Percentiles rank a stretch among this genome's conserved stretches.
Evolutionary conservation across 768 basidiomycete species (phyloP).

Genomic region (Obba rivulosa): DNA sequence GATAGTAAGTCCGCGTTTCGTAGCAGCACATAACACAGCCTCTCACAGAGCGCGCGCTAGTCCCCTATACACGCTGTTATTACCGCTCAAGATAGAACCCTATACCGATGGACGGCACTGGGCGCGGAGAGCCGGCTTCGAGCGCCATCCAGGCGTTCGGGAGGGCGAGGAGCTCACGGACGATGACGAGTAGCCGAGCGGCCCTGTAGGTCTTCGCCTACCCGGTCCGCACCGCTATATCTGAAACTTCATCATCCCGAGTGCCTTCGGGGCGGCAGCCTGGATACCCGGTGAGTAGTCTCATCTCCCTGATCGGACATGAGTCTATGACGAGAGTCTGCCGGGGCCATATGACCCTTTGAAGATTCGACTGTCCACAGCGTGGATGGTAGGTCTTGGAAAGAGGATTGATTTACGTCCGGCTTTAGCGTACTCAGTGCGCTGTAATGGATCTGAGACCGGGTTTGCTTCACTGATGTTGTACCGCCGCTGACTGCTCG

Average conservation of each 20-base stretch:
- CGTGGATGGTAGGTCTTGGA: constrained; percentile 28
- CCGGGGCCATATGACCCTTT: constrained; percentile 89
- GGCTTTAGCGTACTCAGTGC: constrained; percentile 30
- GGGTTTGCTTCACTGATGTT: neutral
- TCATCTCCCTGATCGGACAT: too few species aligned
- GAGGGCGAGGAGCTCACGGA: constrained; percentile 87
- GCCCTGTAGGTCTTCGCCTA: neutral
- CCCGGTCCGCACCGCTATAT: too few species aligned
- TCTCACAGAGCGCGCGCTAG: constrained; percentile 34
- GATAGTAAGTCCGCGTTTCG: constrained; percentile 62
- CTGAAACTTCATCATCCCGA: too few species aligned
- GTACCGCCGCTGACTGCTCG: neutral
- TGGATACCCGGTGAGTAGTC: too few species aligned
- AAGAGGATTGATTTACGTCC: constrained; percentile 58
- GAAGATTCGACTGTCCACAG: constrained; percentile 21
- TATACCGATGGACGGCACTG: constrained; percentile 82
- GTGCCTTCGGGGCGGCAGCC: neutral
- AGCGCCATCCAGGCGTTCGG: constrained; percentile 56
- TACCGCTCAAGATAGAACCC: constrained; percentile 77
- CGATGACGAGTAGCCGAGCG: constrained; percentile 37
- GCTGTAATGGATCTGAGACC: neutral
- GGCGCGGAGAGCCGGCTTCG: constrained; percentile 65
- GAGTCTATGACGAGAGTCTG: constrained; percentile 51
- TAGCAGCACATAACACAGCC: too few species aligned
- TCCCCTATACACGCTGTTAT: constrained; percentile 68